Percentiles rank a stretch among this genome's conserved stretches.
These are phyloP conservation scores for Leucoagaricus sp. DNA, from an alignment of 1,284 basidiomycete genomes.

Conservation along the genomic window DNA sequence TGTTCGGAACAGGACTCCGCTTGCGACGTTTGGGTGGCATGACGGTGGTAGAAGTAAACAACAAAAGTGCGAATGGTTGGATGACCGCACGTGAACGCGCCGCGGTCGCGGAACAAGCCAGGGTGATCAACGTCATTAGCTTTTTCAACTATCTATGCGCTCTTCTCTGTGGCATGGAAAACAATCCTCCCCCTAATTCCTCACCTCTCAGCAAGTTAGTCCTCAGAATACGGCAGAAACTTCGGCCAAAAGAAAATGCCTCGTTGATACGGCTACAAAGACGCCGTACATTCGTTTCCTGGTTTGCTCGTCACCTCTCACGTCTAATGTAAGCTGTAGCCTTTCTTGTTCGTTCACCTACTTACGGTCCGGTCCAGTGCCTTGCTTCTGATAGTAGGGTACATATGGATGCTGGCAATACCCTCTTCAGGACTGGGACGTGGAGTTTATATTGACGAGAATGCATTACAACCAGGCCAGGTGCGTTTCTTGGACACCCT, in stretches of 20 bases:
- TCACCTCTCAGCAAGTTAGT: not conserved
- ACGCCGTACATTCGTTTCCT: conserved; percentile 33
- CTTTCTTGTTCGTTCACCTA: not conserved
- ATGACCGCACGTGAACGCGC: conserved; percentile 5
- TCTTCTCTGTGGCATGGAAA: conserved; percentile 15
- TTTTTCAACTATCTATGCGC: not conserved
- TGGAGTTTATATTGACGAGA: conserved; percentile 86
- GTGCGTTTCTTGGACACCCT: conserved; percentile 38
- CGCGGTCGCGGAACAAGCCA: not conserved
- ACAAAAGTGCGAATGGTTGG: not conserved
- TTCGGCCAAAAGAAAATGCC: conserved; percentile 21
- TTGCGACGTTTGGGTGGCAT: conserved; percentile 70
- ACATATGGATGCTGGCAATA: conserved; percentile 74
- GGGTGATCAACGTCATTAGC: conserved; percentile 4
- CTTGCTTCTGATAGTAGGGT: conserved; percentile 60
- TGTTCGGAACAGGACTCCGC: conserved; percentile 45
- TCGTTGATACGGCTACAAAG: conserved; percentile 40
- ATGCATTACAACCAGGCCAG: conserved; percentile 89
- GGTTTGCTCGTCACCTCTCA: conserved; percentile 12
- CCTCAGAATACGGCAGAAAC: conserved; percentile 19
- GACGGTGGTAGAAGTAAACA: not conserved
- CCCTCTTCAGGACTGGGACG: conserved; percentile 68
- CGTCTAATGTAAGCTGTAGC: conserved; percentile 3
- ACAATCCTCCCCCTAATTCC: not conserved
- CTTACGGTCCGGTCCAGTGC: conserved; percentile 38